These are phyloP conservation scores for Leccinum cinnamomeum DNA, from an alignment of 1,284 basidiomycete genomes.

Conservation along the genomic window DNA sequence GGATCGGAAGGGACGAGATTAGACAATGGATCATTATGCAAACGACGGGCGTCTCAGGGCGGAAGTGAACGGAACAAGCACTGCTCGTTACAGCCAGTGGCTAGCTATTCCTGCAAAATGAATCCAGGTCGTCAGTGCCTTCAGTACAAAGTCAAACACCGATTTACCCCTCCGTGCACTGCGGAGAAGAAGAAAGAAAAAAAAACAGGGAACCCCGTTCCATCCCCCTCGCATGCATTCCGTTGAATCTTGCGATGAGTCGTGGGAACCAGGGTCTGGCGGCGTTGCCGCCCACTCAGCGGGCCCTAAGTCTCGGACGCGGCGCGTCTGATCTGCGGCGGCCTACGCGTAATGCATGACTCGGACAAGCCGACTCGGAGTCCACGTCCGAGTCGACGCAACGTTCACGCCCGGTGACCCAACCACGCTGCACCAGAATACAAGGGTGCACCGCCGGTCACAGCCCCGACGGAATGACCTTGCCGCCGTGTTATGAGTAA, in stretches of 20 bases:
- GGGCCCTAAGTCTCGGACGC: too few species aligned
- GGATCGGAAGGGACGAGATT: slow-evolving; percentile 27
- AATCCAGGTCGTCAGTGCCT: slow-evolving; percentile 26
- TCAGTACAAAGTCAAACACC: slow-evolving; percentile 17
- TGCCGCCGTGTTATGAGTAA: not conserved
- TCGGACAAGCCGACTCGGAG: not conserved
- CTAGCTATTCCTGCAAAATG: slow-evolving; percentile 29
- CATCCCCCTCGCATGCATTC: not conserved
- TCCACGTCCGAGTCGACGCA: not conserved
- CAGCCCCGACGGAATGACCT: slow-evolving; percentile 16
- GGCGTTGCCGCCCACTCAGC: not conserved
- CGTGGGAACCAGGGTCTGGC: not conserved
- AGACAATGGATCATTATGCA: slow-evolving; percentile 20
- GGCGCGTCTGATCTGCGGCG: not conserved
- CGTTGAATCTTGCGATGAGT: not conserved
- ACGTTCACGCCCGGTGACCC: too few species aligned
- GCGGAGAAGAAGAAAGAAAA: slow-evolving; percentile 13
- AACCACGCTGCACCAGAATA: not conserved
- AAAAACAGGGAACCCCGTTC: not conserved
- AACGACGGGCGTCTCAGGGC: slow-evolving; percentile 19
- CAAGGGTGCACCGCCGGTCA: slow-evolving; percentile 12
- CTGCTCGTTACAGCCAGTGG: slow-evolving; percentile 25
- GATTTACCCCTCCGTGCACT: slow-evolving; percentile 13
- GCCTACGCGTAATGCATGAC: not conserved
- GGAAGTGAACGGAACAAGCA: slow-evolving; percentile 24